Evolutionary conservation across 2,329 filamentous ascomycete species (phyloP), one percentile per base, ranked within the genome.

Genomic region (Colletotrichum abscissum): DNA sequence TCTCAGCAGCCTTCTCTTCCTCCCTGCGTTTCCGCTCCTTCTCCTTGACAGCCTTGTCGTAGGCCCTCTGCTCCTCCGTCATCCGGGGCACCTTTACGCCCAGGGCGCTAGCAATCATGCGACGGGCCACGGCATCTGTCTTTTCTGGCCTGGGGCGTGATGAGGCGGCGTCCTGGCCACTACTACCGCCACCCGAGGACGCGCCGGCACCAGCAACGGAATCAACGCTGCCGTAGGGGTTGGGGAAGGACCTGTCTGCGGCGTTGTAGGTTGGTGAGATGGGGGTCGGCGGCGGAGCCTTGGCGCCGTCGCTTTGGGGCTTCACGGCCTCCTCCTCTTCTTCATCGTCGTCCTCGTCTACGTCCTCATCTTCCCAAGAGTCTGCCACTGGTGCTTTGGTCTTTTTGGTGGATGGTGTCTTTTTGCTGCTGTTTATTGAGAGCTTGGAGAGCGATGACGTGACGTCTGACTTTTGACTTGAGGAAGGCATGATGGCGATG

Each of bases 21-120:
- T 95, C 93, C 72, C 92, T 86, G 77, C 90, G 89, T 86, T 91
- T 95, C 78, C 91, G 92, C 87, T 98, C 96, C 84, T 96, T 94
- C 83, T 97, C 94, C 78, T 92, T 91, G 74, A 97, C 86, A 1
- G 94, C 92, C 76, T 88, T 90, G 78, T 98, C 95, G 81, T 97
- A 98, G 67, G 94, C 94, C 77, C 88, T 89, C 87, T 98, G 94
- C 84, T 98, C 95, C 75, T 97, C 95, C 1, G 95, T 98, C 81
- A 92, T 90, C 85, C 91, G 93, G 38, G 95, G 94, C 42, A 92
- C 91, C 79, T 92, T 91, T 67, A 98, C 90, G 1, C 97, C 97
- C 76, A 98, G 85, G 0, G 94, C 95, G 4, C 93, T 94, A 0
- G 95, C 95, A 81, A 99, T 98, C 90, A 99, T 88, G 72, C 97